Base-by-base conservation (phyloP, 2,329 filamentous ascomycete species). In the Cordyceps javanica region DNA sequence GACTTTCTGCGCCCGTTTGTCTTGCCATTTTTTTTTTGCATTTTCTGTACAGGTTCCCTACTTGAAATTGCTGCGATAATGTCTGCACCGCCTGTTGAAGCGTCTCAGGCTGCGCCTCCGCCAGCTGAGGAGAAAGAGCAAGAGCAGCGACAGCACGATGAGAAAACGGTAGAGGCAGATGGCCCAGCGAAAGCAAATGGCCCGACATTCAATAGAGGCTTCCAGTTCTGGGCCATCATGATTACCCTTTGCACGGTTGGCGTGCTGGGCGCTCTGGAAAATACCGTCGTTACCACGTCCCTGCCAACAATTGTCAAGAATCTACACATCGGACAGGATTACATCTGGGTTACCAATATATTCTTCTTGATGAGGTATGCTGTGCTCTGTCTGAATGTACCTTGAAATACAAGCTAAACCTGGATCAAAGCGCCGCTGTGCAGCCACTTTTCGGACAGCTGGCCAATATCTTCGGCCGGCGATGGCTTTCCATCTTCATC, bases 381-480 rank as follows among this genome's bases (percentile, higher is more conserved):
- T 52, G 16, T 5, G 16, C 21, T 7, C 21, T 32, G 21, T 28
- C 21, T 21, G 5, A 4, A 16, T 14, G 34, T 42, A 9, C 14
- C n/a, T 54, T 5, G 10, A 21, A 39, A 8, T 3, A 10, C 5
- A 19, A 38, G 5, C 5, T 9, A 8, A 8, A 39, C n/a, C 7
- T 26, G 4, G 19, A 26, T 19, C n/a, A 21, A n/a, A 52, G 48
- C 21, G 21, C 50, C 16, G 53, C 48, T 28, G 28, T 57, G 11
- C 39, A 56, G 41, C 66, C 65, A 16, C 44, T 66, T 5, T 64
- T 61, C 21, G 65, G 66, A 3, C 66, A 68, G 55, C 39, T 66
- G 2, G 59, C 60, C 51, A 63, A 67, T 58, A 34, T 69, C 8
- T 67, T 65, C 32, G 67, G 66, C 7, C 66, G 66, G 3, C 57